Percentiles rank a stretch among this genome's conserved stretches.
Conservation (phyloP, 1,284 basidiomycete species). For the Sanghuangporus baumii region DNA sequence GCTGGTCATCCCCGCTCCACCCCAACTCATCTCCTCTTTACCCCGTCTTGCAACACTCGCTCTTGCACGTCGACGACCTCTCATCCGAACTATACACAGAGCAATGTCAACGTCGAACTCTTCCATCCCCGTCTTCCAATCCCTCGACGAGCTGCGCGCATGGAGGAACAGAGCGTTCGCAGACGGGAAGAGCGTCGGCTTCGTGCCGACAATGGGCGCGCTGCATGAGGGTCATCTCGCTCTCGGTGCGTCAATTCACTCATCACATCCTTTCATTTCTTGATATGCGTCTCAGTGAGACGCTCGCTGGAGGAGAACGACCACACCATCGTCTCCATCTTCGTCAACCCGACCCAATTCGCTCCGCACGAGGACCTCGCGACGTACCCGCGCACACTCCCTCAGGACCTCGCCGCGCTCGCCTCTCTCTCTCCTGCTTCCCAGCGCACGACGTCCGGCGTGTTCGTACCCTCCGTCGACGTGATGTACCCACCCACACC, state of each 20-base stretch:
- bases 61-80: no score
- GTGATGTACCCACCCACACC: conserved; percentile 93
- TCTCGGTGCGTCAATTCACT: conserved; percentile 53
- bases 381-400: conserved; percentile 84
- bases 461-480: conserved; percentile 72
- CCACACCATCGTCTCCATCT: conserved; percentile 89
- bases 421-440: conserved; percentile 24
- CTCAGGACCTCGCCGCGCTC: conserved; percentile 57
- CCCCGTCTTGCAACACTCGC: no score
- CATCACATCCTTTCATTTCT: conserved; percentile 1
- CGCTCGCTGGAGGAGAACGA: conserved; percentile 77
- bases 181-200: conserved; percentile 71
- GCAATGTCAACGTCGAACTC: conserved; percentile 26
- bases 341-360: conserved; percentile 98
- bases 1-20: no score
- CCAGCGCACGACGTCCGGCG: conserved; percentile 43
- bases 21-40: no score
- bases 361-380: conserved; percentile 92
- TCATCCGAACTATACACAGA: not conserved
- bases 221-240: conserved; percentile 90
- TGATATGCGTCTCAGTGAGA: conserved; percentile 38
- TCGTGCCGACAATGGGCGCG: conserved; percentile 97
- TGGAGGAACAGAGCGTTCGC: conserved; percentile 72
- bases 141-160: conserved; percentile 61
- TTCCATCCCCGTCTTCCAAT: conserved; percentile 72